A percentile compares a stretch with the other conserved stretches of the same genome.
Conservation (phyloP, 2,329 filamentous ascomycete species). For the Sporothrix humicola region DNA sequence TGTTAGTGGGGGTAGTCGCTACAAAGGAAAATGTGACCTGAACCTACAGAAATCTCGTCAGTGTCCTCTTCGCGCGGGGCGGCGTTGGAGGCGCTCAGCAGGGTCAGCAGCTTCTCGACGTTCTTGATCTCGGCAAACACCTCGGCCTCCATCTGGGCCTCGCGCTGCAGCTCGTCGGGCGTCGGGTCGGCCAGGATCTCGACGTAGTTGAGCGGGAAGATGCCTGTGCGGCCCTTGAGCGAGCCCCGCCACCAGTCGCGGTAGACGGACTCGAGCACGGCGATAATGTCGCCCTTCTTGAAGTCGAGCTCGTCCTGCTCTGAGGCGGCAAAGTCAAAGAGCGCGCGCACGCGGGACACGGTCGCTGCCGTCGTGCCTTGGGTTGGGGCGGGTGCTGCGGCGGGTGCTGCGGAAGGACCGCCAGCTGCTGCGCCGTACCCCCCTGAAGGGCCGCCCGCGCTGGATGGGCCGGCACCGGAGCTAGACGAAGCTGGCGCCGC, state of each 20-base stretch:
- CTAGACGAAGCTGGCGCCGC: slow-evolving; percentile 44
- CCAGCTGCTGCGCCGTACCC: slow-evolving; percentile 52
- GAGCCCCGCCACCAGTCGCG: slow-evolving; percentile 99
- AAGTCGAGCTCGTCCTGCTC: slow-evolving; percentile 96
- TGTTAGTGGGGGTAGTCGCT: too few species aligned
- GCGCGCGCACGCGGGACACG: slow-evolving; percentile 88
- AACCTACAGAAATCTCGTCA: slow-evolving; percentile 85
- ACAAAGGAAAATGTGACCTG: too few species aligned
- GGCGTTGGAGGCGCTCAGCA: slow-evolving; percentile 85
- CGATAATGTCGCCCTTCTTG: slow-evolving; percentile 95
- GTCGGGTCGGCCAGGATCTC: slow-evolving; percentile 97
- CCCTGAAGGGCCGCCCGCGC: slow-evolving; percentile 21
- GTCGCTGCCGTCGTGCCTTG: slow-evolving; percentile 94
- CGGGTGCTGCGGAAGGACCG: slow-evolving; percentile 52
- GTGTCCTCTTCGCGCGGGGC: slow-evolving; percentile 87
- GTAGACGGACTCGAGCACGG: slow-evolving; percentile 95
- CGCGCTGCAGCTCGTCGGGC: slow-evolving; percentile 88
- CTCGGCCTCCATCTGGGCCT: slow-evolving; percentile 90
- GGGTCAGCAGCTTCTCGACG: slow-evolving; percentile 74
- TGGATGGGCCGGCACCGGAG: not conserved
- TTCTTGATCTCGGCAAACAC: slow-evolving; percentile 70
- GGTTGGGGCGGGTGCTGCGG: slow-evolving; percentile 42
- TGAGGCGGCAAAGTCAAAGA: slow-evolving; percentile 94
- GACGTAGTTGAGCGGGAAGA: slow-evolving; percentile 98
- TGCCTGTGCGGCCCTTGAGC: slow-evolving; percentile 90